Conservation (phyloP, 2,329 filamentous ascomycete genomes). For the Colletotrichum eleusines region DNA sequence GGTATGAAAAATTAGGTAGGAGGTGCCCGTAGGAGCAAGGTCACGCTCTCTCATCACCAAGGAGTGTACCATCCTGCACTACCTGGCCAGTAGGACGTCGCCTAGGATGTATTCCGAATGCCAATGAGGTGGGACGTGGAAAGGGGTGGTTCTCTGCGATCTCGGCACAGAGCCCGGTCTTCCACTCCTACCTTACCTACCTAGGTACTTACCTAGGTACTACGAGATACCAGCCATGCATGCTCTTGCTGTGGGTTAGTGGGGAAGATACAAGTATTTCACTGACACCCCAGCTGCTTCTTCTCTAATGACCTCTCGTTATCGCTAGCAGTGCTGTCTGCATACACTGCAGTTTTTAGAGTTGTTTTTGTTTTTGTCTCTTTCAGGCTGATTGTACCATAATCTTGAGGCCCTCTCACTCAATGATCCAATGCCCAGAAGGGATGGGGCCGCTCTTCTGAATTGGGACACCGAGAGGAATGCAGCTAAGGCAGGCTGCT, state of each 20-base stretch:
- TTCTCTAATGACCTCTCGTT: background rate
- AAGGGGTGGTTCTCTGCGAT: slow-evolving; percentile 27
- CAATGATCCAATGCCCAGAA: slow-evolving; percentile 3
- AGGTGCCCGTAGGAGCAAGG: too few species aligned
- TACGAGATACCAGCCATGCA: too few species aligned
- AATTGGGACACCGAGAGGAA: slow-evolving; percentile 35
- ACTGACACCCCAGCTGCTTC: background rate
- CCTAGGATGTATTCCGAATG: background rate
- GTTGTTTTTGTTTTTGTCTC: too few species aligned
- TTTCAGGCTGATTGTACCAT: slow-evolving; percentile 25
- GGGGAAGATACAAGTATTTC: slow-evolving; percentile 1
- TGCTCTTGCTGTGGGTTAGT: slow-evolving; percentile 7
- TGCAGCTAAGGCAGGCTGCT: slow-evolving; percentile 27
- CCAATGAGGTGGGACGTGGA: slow-evolving; percentile 17
- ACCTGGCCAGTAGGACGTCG: too few species aligned
- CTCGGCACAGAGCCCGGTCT: slow-evolving; percentile 32
- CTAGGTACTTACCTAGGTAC: too few species aligned
- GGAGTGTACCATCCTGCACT: too few species aligned
- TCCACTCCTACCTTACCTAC: background rate
- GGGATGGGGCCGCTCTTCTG: slow-evolving; percentile 28
- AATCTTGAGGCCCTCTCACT: background rate
- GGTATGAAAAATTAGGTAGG: too few species aligned
- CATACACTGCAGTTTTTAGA: background rate
- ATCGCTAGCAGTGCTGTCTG: background rate
- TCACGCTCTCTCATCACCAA: background rate